A percentile compares a stretch with the other conserved stretches of the same genome.
phyloP scores from a whole-genome alignment of 331 rosid species.

The Prunus yedoensis region DNA sequence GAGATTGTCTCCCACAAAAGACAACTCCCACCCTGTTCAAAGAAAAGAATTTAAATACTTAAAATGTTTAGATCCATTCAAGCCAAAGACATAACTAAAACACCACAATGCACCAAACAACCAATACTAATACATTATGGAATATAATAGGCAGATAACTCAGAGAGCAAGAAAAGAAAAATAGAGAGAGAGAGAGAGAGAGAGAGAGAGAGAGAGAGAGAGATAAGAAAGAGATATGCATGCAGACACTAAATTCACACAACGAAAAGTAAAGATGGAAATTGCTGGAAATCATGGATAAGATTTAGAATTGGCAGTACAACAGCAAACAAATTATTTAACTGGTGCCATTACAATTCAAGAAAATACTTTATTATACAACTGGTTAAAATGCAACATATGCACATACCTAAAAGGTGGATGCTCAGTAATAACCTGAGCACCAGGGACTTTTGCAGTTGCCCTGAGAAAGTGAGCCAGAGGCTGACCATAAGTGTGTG shows the following conservation, averaged over 20 bases:
- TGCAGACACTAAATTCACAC: too few species aligned
- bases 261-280: too few species aligned
- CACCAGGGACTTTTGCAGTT: slow-evolving; percentile 85
- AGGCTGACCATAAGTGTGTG: slow-evolving; percentile 81
- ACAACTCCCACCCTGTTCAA: slow-evolving; percentile 81
- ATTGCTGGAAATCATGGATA: too few species aligned
- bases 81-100: not conserved
- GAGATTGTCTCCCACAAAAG: slow-evolving; percentile 97
- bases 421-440: slow-evolving; percentile 83
- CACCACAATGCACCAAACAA: not conserved
- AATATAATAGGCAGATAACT: too few species aligned
- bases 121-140: not conserved
- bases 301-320: too few species aligned
- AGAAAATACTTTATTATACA: not conserved
- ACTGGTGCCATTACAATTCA: not conserved
- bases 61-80: not conserved
- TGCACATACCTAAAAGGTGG: slow-evolving; percentile 58
- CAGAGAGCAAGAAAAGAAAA: too few species aligned
- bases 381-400: not conserved
- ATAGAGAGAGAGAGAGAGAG: too few species aligned
- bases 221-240: too few species aligned
- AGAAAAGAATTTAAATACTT: not conserved
- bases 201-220: too few species aligned
- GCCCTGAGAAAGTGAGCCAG: slow-evolving; percentile 98
- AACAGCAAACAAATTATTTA: not conserved